Base-by-base conservation (phyloP, 495 filamentous ascomycete species). In the Wilcoxina mikolae region DNA sequence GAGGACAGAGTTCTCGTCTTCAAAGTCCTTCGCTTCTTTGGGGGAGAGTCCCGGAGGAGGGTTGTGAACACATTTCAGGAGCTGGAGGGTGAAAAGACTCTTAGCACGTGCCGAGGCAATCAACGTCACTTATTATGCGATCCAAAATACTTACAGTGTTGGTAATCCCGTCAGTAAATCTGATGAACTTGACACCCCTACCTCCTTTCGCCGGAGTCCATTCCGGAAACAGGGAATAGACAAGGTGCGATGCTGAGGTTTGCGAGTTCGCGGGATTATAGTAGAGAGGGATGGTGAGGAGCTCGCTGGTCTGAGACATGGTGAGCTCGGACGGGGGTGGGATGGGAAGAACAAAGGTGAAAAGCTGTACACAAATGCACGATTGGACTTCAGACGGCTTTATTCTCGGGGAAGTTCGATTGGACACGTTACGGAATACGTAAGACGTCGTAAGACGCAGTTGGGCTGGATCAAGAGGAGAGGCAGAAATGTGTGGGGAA, bases 81-180 rank as follows among this genome's bases (percentile, higher is more conserved):
- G 77, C 72, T 85, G 68, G 27, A 55, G 7, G 2, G 11, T 3
- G 15, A 17, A 2, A 17, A 3, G 11, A 46, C 1, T 3, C n/a
- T 46, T 46, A 46, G 2, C 23, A 46, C n/a, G 31, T 38, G 15
- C 20, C 35, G 20, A 3, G n/a, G n/a, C n/a, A n/a, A n/a, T n/a
- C n/a, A 5, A 1, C 35, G 1, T 39, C 35, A 2, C 35, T 39
- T 39, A 18, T 39, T 39, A 5, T 2, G 20, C n/a, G n/a, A n/a
- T n/a, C n/a, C 1, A 25, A 35, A 44, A 45, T 60, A 78, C 78
- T 57, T 69, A 84, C 81, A 56, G 90, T 95, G 69, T 98, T 98
- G 43, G 91, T 98, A 68, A 98, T 98, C 59, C 91, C 91, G 65
- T 98, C 91, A 25, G 85, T 98, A 72, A 96, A 98, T 44, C 81